Percentiles rank a stretch among this genome's conserved stretches.
These are phyloP conservation scores for Mortierella sp. DNA, from an alignment of 371 early-diverging fungal species.

Conservation along the genomic window DNA sequence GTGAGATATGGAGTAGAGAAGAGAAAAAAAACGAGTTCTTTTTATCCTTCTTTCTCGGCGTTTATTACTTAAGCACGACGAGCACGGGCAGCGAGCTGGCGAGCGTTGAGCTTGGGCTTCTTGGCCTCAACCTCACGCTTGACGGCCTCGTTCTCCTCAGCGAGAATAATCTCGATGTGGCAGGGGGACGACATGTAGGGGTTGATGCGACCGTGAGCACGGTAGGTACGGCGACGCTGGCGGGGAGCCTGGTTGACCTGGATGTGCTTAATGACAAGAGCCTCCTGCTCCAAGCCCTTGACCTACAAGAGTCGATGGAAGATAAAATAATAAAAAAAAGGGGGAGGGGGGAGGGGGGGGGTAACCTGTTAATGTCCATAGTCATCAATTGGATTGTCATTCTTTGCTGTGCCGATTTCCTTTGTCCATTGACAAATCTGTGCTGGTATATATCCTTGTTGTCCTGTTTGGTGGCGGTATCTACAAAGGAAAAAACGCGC, in stretches of 20 bases:
- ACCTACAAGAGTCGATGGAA: constrained; percentile 59
- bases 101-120: constrained; percentile 70
- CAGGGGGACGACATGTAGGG: constrained; percentile 97
- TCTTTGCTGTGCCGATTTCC: too few relatives aligned
- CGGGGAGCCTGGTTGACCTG: constrained; percentile 99
- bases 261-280: constrained; percentile 93
- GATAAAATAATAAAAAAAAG: background rate
- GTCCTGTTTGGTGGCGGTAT: too few relatives aligned
- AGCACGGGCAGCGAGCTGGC: constrained; percentile 71
- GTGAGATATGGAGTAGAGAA: constrained; percentile 15
- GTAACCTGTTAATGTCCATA: background rate
- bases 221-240: constrained; percentile 98
- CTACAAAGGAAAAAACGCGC: too few relatives aligned
- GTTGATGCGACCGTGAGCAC: constrained; percentile 98
- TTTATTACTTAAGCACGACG: constrained; percentile 61
- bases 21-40: constrained; percentile 12
- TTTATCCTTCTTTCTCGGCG: constrained; percentile 10
- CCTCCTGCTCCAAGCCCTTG: constrained; percentile 93
- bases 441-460: too few relatives aligned
- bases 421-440: too few relatives aligned
- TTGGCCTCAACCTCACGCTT: constrained; percentile 77
- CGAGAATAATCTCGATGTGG: constrained; percentile 96
- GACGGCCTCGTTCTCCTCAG: constrained; percentile 88
- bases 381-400: too few relatives aligned
- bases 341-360: background rate